Evolutionary conservation across 805 yeast species (phyloP).

Genomic region (Wickerhamomyces bovis): DNA sequence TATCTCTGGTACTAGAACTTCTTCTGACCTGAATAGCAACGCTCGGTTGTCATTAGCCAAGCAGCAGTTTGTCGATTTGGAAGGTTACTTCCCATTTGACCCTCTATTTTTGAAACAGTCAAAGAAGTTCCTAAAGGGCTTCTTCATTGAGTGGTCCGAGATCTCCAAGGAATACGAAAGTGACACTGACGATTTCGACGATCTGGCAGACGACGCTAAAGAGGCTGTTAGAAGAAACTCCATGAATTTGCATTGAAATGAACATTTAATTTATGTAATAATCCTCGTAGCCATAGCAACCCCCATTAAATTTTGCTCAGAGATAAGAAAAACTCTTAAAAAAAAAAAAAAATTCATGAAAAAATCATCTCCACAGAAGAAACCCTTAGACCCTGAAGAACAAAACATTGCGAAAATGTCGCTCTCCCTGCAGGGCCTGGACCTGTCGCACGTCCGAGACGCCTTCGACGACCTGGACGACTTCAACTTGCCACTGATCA

Average conservation of each 20-base stretch:
- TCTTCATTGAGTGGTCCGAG: slow-evolving; percentile 80
- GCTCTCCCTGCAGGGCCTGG: not conserved
- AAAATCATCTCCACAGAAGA: no score
- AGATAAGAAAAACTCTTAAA: no score
- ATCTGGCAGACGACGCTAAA: slow-evolving; percentile 22
- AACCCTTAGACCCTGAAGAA: not conserved
- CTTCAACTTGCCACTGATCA: slow-evolving; percentile 30
- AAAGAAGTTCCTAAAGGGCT: slow-evolving; percentile 44
- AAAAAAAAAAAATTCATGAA: no score
- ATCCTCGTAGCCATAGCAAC: not conserved
- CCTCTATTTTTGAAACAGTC: slow-evolving; percentile 71
- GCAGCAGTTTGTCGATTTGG: slow-evolving; percentile 82
- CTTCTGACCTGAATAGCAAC: slow-evolving; percentile 23
- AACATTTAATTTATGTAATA: not conserved
- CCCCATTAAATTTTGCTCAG: no score
- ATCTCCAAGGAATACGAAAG: slow-evolving; percentile 55
- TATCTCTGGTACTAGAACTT: slow-evolving; percentile 27
- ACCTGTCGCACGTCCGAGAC: not conserved
- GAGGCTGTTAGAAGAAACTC: slow-evolving; percentile 19
- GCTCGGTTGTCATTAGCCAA: slow-evolving; percentile 45
- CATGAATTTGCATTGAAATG: slow-evolving; percentile 2
- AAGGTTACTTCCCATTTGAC: slow-evolving; percentile 95
- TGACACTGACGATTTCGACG: slow-evolving; percentile 41
- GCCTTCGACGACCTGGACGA: slow-evolving; percentile 15
- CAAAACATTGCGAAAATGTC: no score